Evolutionary conservation across 164 flowering plant species (phyloP), one percentile per base, ranked within the genome.

Genomic region (Akebia trifoliata): DNA sequence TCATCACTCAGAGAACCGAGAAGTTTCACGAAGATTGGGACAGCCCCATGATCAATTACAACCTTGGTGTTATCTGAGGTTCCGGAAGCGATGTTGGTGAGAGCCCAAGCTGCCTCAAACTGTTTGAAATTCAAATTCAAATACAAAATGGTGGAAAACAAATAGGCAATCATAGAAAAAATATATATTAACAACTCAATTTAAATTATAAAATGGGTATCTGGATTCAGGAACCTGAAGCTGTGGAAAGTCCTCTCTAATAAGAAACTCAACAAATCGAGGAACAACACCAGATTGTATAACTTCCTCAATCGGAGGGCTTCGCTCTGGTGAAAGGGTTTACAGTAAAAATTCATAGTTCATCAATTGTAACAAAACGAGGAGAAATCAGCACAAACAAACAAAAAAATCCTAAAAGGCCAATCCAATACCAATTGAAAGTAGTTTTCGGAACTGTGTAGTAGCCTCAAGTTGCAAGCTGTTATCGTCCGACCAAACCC

Each of bases 21-120:
- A 37, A 83, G 83, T 74, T 79, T 78, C 18, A 81, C 84, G 66
- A 83, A 83, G 7, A 79, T 74, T 4, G 90, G 90, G 28, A 83
- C 78, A 26, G 90, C 90, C 6, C 84, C 90, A 69, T 79, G 80
- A 50, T 83, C 86, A 62, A 83, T 78, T 8, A 83, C 86, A 44
- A 79, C 84, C 64, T 69, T 83, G 8, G 89, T 81, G 60, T 81
- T 69, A 48, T 79, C 84, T 0, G 86, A 83, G 0, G 90, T 83
- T 37, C 90, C 90, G 30, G 86, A 83, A 10, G 90, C 90, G 65
- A 83, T 78, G 68, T 83, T 78, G 49, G 86, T 79, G 37, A 83
- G 84, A 20, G 89, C 86, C 90, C 86, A 83, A 59, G 88, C 88
- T 28, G 87, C 93, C 69, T 85, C 93, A 75, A 83, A 79, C 93